Conservation (phyloP, 371 early-diverging fungal species). For the Mortierella sp. region DNA sequence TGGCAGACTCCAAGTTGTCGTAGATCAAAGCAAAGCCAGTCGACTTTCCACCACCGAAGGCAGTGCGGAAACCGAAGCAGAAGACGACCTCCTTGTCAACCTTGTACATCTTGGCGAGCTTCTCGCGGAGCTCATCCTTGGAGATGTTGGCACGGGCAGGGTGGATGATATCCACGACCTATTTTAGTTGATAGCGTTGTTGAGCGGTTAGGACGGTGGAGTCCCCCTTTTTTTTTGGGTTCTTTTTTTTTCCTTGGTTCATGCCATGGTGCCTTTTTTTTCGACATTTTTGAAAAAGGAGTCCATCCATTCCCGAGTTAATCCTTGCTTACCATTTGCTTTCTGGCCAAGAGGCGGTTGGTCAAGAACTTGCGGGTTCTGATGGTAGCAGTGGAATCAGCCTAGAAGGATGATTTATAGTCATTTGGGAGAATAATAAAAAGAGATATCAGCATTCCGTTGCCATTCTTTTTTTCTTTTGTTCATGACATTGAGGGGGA, state of each 20-base stretch:
- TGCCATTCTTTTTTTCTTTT: background rate
- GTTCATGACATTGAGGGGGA: background rate
- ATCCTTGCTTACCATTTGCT: slow-evolving; percentile 88
- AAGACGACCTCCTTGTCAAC: slow-evolving; percentile 90
- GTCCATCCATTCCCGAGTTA: background rate
- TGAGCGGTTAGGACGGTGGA: background rate
- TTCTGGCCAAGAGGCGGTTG: slow-evolving; percentile 97
- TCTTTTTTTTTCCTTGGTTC: background rate
- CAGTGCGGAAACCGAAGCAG: slow-evolving; percentile 96
- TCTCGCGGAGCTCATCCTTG: slow-evolving; percentile 94
- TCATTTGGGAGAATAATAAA: slow-evolving; percentile 6
- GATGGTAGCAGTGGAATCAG: slow-evolving; percentile 90
- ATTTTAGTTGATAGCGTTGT: background rate
- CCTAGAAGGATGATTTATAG: slow-evolving; percentile 55
- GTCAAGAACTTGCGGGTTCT: slow-evolving; percentile 99
- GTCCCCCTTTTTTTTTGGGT: background rate
- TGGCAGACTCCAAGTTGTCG: slow-evolving; percentile 93
- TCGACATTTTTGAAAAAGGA: too few relatives aligned
- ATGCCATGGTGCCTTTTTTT: background rate
- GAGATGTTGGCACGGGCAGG: slow-evolving; percentile 93
- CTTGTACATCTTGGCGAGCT: slow-evolving; percentile 97
- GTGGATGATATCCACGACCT: slow-evolving; percentile 94
- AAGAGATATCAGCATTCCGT: background rate
- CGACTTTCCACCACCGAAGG: slow-evolving; percentile 98
- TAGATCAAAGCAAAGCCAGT: slow-evolving; percentile 98